Evolutionary conservation across 306 rosid genomes (phyloP).

Genomic region (Elaeagnus macrophylla): DNA sequence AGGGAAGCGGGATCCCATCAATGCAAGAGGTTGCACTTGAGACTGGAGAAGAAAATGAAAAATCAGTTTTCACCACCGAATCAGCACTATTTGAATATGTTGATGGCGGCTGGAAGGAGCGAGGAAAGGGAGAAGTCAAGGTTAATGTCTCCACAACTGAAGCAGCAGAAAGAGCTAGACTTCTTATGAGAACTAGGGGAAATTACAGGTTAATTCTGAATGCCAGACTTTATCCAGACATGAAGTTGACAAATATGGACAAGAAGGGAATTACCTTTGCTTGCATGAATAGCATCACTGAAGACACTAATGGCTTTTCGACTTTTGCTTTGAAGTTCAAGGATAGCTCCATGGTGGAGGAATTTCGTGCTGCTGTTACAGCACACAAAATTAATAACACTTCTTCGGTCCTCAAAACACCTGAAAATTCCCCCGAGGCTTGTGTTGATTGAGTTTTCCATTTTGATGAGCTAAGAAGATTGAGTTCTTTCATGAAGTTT

Average conservation of each 20-base stretch:
- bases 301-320: conserved; percentile 59
- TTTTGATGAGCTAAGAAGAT: conserved; percentile 5
- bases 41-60: conserved; percentile 93
- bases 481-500: conserved; percentile 19
- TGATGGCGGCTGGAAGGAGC: conserved; percentile 86
- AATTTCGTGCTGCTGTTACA: conserved; percentile 53
- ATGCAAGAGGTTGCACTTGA: conserved; percentile 78
- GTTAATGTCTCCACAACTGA: conserved; percentile 54
- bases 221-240: conserved; percentile 76
- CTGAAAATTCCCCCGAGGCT: conserved; percentile 72
- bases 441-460: conserved; percentile 30
- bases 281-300: conserved; percentile 76
- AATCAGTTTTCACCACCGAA: conserved; percentile 57
- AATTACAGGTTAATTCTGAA: conserved; percentile 76
- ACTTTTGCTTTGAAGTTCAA: conserved; percentile 89
- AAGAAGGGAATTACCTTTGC: conserved; percentile 94
- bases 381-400: conserved; percentile 45
- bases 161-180: conserved; percentile 46
- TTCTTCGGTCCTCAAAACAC: conserved; percentile 48
- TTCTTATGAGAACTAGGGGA: conserved; percentile 77
- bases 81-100: conserved; percentile 64
- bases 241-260: conserved; percentile 83
- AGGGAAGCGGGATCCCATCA: conserved; percentile 43
- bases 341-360: conserved; percentile 61
- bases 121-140: conserved; percentile 88